phyloP scores from a whole-genome alignment of 139 green algal genomes.

The Tetraselmis chui region DNA sequence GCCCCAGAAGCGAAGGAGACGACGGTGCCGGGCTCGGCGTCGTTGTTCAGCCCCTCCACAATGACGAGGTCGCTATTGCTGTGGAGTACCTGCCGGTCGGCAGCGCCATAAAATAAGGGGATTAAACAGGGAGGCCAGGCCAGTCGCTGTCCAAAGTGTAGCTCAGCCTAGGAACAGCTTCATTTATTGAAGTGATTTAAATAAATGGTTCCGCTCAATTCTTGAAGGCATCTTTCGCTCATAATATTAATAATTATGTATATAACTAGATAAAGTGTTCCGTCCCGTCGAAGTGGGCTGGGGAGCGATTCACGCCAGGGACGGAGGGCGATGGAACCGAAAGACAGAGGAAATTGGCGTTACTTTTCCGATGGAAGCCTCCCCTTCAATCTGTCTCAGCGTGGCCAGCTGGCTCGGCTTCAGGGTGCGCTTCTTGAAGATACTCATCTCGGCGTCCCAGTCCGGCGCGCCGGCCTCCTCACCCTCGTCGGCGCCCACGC shows the following conservation, averaged over 20 bases:
- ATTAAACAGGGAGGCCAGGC: no score
- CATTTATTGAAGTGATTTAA: not conserved
- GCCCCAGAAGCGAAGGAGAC: slow-evolving; percentile 71
- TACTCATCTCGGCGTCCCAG: slow-evolving; percentile 75
- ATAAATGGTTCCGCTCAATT: no score
- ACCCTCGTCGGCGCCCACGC: not conserved
- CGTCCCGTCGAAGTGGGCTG: no score
- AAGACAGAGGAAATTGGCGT: no score
- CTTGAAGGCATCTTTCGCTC: no score
- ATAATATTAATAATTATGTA: no score
- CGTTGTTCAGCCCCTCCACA: slow-evolving; percentile 74
- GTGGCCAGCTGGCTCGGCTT: slow-evolving; percentile 71
- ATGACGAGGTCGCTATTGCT: slow-evolving; percentile 59
- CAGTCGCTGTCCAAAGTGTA: no score
- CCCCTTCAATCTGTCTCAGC: slow-evolving; percentile 57
- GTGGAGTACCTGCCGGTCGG: slow-evolving; percentile 60
- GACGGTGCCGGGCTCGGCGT: slow-evolving; percentile 67
- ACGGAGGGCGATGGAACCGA: no score
- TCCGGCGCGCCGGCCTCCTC: slow-evolving; percentile 39
- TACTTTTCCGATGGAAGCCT: not conserved
- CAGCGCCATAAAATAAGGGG: not conserved
- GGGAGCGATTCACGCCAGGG: no score
- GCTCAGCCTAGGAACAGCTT: not conserved
- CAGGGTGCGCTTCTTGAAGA: slow-evolving; percentile 70
- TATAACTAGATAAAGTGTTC: no score